phyloP scores from a whole-genome alignment of 1,284 basidiomycete species.

The Ustilago tritici region DNA sequence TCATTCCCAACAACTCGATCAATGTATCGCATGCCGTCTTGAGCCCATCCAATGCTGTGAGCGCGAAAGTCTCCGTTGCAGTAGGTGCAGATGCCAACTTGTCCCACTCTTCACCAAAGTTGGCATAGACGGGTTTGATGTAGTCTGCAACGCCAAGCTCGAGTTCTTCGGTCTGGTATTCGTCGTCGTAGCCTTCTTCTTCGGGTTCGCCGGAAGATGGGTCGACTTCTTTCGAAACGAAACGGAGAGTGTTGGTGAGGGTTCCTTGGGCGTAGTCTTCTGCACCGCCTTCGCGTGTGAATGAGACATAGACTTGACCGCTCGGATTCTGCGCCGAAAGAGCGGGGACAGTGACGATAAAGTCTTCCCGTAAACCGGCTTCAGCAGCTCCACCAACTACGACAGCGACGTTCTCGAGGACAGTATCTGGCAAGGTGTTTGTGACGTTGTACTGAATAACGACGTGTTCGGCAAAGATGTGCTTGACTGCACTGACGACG shows the following conservation, averaged over 20 bases:
- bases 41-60: conserved; percentile 91
- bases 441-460: conserved; percentile 94
- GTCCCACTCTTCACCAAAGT: conserved; percentile 95
- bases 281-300: conserved; percentile 80
- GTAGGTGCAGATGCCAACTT: conserved; percentile 74
- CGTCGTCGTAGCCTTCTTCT: conserved; percentile 97
- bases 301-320: conserved; percentile 90
- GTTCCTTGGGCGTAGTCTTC: conserved; percentile 83
- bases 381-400: conserved; percentile 91
- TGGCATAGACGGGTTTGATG: conserved; percentile 89
- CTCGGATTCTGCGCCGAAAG: conserved; percentile 76
- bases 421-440: conserved; percentile 98
- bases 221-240: conserved; percentile 96
- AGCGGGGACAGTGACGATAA: conserved; percentile 87
- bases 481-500: conserved; percentile 95
- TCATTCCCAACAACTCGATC: conserved; percentile 95
- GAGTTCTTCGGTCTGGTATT: conserved; percentile 96
- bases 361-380: conserved; percentile 86
- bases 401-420: conserved; percentile 84
- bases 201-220: conserved; percentile 96
- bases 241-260: conserved; percentile 94
- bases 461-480: conserved; percentile 93
- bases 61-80: conserved; percentile 91
- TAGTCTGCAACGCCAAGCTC: conserved; percentile 92
- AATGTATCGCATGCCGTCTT: conserved; percentile 89